phyloP scores from a whole-genome alignment of 495 filamentous ascomycete genomes.

The Aspergillus incahuasiensis region DNA sequence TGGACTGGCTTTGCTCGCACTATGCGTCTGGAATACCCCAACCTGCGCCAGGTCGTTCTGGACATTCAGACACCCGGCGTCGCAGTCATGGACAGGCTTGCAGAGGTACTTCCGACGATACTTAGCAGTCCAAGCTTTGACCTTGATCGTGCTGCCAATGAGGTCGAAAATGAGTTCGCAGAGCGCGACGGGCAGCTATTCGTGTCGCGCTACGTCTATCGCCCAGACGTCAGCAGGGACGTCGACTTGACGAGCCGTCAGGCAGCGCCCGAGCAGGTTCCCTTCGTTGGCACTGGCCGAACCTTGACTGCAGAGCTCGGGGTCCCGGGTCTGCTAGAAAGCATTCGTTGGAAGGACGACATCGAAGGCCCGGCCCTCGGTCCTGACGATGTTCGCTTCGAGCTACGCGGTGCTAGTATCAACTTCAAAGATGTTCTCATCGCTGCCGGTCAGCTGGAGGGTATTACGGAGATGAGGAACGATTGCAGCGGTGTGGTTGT shows the following conservation, averaged over 20 bases:
- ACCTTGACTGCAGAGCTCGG: constrained; percentile 8
- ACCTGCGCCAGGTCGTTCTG: constrained; percentile 3
- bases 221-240: constrained; percentile 3
- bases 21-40: constrained; percentile 6
- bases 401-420: constrained; percentile 28
- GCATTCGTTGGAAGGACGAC: constrained; percentile 12
- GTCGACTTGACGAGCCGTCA: background rate
- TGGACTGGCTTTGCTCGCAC: constrained; percentile 3
- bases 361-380: constrained; percentile 4
- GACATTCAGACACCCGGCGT: constrained; percentile 7
- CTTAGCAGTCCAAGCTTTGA: constrained; percentile 4
- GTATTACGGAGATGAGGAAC: constrained; percentile 12
- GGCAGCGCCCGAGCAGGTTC: background rate
- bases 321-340: constrained; percentile 3
- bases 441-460: constrained; percentile 32
- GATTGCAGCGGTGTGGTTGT: constrained; percentile 12
- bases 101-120: background rate
- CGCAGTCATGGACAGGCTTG: background rate
- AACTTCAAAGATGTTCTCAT: constrained; percentile 43
- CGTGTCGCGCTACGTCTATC: constrained; percentile 4
- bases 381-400: constrained; percentile 15
- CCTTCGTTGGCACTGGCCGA: background rate
- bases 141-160: background rate
- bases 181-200: constrained; percentile 10
- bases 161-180: constrained; percentile 10